A percentile compares a stretch with the other conserved stretches of the same genome.
These are phyloP conservation scores for Castanea sativa DNA, from an alignment of 306 rosid species.

Conservation along the genomic window DNA sequence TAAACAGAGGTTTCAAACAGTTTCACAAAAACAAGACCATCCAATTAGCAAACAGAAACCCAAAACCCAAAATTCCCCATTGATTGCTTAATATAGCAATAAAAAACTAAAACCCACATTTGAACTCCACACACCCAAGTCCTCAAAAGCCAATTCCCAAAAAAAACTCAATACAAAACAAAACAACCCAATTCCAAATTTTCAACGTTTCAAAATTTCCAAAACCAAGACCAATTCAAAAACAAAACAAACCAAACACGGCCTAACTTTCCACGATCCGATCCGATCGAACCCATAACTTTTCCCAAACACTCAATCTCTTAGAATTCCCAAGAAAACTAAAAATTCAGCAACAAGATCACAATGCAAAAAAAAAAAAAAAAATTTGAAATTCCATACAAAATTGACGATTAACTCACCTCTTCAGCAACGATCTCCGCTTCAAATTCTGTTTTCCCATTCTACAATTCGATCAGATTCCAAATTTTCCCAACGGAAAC, in stretches of 20 bases:
- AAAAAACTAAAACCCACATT: not conserved
- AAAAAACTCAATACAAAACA: not conserved
- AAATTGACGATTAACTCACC: conserved; percentile 43
- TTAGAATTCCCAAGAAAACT: conserved; percentile 2
- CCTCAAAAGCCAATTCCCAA: conserved; percentile 5
- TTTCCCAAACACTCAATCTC: conserved; percentile 10
- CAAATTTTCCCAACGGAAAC: conserved; percentile 23
- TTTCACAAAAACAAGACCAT: not conserved
- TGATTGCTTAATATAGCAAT: not conserved
- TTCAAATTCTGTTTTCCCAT: conserved; percentile 10
- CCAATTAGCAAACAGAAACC: conserved; percentile 17
- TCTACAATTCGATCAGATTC: conserved; percentile 31
- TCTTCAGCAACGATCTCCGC: conserved; percentile 27
- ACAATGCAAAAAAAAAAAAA: not conserved
- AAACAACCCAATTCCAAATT: too few species aligned
- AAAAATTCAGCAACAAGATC: conserved; percentile 23
- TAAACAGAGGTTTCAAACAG: conserved; percentile 7
- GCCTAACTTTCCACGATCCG: conserved; percentile 23
- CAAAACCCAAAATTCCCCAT: conserved; percentile 14
- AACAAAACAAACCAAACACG: not conserved
- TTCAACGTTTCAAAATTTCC: not conserved
- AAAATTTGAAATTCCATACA: conserved; percentile 17
- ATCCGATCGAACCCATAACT: not conserved
- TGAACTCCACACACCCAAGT: conserved; percentile 19
- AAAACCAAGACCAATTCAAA: conserved; percentile 13